Conservation (phyloP, 805 yeast species). For the Ogataea neopini region DNA sequence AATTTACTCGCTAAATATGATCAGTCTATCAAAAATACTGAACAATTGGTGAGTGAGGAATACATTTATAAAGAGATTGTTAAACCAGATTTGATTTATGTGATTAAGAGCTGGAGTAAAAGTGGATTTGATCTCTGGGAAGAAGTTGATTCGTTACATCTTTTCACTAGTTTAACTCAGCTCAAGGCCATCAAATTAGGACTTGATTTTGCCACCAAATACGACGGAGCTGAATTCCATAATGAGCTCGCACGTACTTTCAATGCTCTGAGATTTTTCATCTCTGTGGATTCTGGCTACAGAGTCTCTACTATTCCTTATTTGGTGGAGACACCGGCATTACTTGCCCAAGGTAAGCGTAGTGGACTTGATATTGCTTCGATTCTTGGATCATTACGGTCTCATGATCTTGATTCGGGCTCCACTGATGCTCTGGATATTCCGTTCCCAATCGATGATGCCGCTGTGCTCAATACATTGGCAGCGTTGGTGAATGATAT, state of each 20-base stretch:
- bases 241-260: conserved; percentile 34
- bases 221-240: conserved; percentile 33
- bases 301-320: conserved; percentile 46
- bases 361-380: conserved; percentile 81
- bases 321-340: conserved; percentile 68
- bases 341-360: conserved; percentile 42
- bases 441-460: conserved; percentile 65
- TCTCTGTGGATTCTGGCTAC: conserved; percentile 44
- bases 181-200: conserved; percentile 68
- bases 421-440: conserved; percentile 39
- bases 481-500: conserved; percentile 63
- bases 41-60: conserved; percentile 35
- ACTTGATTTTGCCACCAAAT: conserved; percentile 38
- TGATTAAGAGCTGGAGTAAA: conserved; percentile 58
- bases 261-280: conserved; percentile 39
- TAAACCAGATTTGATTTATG: conserved; percentile 69
- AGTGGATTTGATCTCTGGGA: conserved; percentile 93
- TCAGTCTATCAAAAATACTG: conserved; percentile 25
- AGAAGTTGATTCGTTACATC: conserved; percentile 73
- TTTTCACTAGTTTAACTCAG: conserved; percentile 78
- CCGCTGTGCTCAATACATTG: conserved; percentile 62
- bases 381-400: conserved; percentile 49
- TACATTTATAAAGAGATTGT: conserved; percentile 52
- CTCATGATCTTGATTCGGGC: conserved; percentile 42
- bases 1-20: conserved; percentile 40